Evolutionary conservation across 768 basidiomycete species (phyloP).

Genomic region (Rhizopogon vulgaris): DNA sequence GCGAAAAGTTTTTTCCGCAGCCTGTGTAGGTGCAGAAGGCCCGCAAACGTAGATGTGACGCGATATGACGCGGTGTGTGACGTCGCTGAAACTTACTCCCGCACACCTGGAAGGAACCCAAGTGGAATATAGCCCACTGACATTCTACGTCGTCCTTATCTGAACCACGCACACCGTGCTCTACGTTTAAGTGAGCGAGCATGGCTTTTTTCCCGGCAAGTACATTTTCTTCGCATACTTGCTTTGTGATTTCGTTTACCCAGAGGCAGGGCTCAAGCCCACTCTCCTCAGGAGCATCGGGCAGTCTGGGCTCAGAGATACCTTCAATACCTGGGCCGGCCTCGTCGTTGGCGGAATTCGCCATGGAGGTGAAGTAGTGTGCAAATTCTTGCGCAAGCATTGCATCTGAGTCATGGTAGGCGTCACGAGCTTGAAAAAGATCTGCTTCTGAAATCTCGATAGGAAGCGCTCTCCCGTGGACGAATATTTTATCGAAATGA

Average conservation of each 20-base stretch:
- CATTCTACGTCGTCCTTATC: background rate
- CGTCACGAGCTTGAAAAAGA: background rate
- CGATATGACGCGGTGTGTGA: slow-evolving; percentile 12
- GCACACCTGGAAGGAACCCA: slow-evolving; percentile 4
- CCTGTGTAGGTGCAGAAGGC: slow-evolving; percentile 3
- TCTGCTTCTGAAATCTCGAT: background rate
- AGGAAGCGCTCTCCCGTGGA: background rate
- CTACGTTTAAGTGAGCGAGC: slow-evolving; percentile 10
- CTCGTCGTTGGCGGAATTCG: background rate
- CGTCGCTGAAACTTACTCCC: slow-evolving; percentile 1
- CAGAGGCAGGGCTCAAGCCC: slow-evolving; percentile 1
- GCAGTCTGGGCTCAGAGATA: slow-evolving; percentile 4
- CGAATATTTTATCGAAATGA: background rate
- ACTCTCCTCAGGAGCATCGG: slow-evolving; percentile 4
- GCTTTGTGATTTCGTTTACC: background rate
- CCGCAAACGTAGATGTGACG: slow-evolving; percentile 13
- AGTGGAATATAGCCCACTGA: slow-evolving; percentile 2
- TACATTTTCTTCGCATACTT: slow-evolving; percentile 1
- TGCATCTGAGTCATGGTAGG: background rate
- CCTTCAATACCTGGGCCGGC: background rate
- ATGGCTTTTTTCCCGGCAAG: slow-evolving; percentile 1
- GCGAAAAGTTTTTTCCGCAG: slow-evolving; percentile 18
- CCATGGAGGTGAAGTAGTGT: background rate
- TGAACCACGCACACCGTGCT: slow-evolving; percentile 11
- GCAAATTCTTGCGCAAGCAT: no score